Evolutionary conservation across 2,329 filamentous ascomycete genomes (phyloP), one percentile per base, ranked within the genome.

Genomic region (Didymella segeticola): DNA sequence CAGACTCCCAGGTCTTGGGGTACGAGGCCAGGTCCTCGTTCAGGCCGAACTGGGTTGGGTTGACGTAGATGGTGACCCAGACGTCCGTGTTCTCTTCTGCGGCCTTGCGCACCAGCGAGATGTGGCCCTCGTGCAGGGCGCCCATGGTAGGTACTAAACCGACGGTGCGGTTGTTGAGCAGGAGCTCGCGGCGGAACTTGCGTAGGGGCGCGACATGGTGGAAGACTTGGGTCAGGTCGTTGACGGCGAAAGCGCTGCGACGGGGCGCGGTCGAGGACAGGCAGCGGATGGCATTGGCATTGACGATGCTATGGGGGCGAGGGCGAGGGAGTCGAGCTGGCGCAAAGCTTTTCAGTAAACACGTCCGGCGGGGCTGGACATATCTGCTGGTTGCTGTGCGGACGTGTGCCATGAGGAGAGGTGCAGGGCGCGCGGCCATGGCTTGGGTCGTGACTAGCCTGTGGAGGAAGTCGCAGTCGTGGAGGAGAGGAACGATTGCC

Each of bases 121-220:
- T 77, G 77, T 99, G 95, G 33, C 95, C 95, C 49, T 87, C 84
- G 75, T 99, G 95, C n/a, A 99, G 83, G 43, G 95, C 95, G 58
- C 95, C 95, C 95, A 99, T 98, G 26, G 95, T 99, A 1, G 95
- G 95, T 29, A 99, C 92, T 23, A 99, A 86, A 54, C 89, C 91
- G 53, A 99, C 87, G 37, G 87, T 87, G 52, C 88, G 85, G 64
- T 88, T 84, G 67, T 86, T 82, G 55, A 86, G 77, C 29, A 86
- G 77, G 56, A 92, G 85, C 33, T 86, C 82, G 19, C 79, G 82
- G 29, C 91, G 86, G 80, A 88, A 89, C 64, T 82, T 75, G 31
- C 91, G 89, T 45, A 96, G 79, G 10, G 85, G 80, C 12, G 86
- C 78, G 54, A 95, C 86, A 73, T 90, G 84, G 65, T 90, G 90